phyloP scores from a whole-genome alignment of 345 rosid genomes.

The Aquilaria sinensis region DNA sequence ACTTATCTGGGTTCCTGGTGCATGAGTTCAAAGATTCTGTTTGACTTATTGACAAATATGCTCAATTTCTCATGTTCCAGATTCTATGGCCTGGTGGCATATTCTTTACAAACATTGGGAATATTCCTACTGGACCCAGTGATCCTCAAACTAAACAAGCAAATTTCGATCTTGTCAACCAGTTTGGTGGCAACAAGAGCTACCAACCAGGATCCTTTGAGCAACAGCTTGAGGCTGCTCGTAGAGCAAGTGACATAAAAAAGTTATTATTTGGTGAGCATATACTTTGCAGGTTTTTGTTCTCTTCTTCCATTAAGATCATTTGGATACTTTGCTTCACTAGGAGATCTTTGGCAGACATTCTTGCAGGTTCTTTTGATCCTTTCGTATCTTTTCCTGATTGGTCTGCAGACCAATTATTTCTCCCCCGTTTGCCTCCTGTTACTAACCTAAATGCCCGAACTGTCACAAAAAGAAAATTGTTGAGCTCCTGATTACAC shows the following conservation, averaged over 20 bases:
- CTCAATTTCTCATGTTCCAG: constrained; percentile 22
- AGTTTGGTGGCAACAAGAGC: constrained; percentile 46
- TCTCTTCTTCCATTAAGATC: constrained; percentile 3
- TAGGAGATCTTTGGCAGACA: not conserved
- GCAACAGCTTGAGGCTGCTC: constrained; percentile 79
- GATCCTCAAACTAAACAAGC: constrained; percentile 26
- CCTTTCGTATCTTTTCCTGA: too few species aligned
- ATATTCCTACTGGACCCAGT: constrained; percentile 25
- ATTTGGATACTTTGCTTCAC: not conserved
- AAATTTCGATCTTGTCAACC: constrained; percentile 34
- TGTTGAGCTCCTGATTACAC: too few species aligned
- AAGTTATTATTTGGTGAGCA: constrained; percentile 81
- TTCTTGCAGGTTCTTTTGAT: constrained; percentile 8
- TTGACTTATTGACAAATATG: constrained; percentile 5
- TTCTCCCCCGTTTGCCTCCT: too few species aligned
- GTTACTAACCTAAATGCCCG: too few species aligned
- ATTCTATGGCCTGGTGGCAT: constrained; percentile 87
- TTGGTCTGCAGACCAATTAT: too few species aligned
- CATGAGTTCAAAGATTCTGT: not conserved
- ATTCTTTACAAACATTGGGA: constrained; percentile 59
- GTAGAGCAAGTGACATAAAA: constrained; percentile 77
- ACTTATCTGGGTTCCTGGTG: too few species aligned
- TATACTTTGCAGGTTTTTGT: not conserved
- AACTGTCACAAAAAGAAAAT: too few species aligned
- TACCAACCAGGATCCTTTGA: constrained; percentile 61